A percentile compares a stretch with the other conserved stretches of the same genome.
Evolutionary conservation across 176 grass and related monocot genomes (phyloP).

Genomic region (Pontederia paniculata): DNA sequence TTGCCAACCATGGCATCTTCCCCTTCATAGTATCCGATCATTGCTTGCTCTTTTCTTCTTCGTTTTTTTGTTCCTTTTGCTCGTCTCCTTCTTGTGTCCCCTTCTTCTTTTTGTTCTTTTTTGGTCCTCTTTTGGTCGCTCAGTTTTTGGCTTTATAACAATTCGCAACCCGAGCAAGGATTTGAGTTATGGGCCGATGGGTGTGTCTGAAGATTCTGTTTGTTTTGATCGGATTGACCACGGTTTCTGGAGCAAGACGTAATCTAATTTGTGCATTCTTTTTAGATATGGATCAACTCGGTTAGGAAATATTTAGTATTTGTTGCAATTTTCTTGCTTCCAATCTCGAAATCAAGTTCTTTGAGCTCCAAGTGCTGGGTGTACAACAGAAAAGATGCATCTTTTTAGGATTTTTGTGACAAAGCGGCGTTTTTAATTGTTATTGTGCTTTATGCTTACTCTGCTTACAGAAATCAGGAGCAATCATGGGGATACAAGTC

Average conservation of each 20-base stretch:
- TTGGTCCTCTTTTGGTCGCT: too few relatives aligned
- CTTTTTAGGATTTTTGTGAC: background rate
- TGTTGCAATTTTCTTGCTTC: background rate
- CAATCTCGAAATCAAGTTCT: constrained; percentile 18
- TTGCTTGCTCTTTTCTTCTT: too few relatives aligned
- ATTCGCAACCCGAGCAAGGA: too few relatives aligned
- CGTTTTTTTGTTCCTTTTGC: too few relatives aligned
- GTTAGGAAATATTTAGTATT: background rate
- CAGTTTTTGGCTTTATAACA: too few relatives aligned
- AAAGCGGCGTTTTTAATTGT: too few relatives aligned
- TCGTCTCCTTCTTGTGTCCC: too few relatives aligned
- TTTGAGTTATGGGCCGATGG: background rate
- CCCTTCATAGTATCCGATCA: too few relatives aligned
- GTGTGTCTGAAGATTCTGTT: background rate
- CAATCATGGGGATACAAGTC: constrained; percentile 19
- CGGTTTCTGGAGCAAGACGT: constrained; percentile 18
- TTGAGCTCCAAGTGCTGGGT: too few relatives aligned
- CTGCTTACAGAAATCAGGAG: constrained; percentile 13
- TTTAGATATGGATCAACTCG: background rate
- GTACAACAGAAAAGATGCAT: background rate
- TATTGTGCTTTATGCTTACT: background rate
- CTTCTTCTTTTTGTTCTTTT: too few relatives aligned
- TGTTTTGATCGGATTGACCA: background rate
- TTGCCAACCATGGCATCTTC: too few relatives aligned
- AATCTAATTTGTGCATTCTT: background rate